Conservation (phyloP, 2,329 filamentous ascomycete species). For the Microsporum canis region DNA sequence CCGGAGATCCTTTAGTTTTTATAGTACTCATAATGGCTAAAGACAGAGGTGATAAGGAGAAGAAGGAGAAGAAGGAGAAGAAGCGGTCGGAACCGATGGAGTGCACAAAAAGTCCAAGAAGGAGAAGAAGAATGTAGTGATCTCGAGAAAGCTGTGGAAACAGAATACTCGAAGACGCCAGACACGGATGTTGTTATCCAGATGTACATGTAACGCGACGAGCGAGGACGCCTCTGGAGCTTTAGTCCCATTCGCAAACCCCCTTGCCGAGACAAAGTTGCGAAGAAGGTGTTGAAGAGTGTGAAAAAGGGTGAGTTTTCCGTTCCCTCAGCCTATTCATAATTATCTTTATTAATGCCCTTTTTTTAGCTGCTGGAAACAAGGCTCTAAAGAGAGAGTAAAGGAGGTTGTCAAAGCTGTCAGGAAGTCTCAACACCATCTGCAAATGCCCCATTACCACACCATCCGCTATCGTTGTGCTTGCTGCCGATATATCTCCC, state of each 20-base stretch:
- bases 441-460: slow-evolving; percentile 50
- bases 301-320: slow-evolving; percentile 39
- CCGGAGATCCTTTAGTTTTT: not conserved
- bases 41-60: slow-evolving; percentile 33
- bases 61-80: slow-evolving; percentile 37
- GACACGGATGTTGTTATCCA: slow-evolving; percentile 19
- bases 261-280: slow-evolving; percentile 40
- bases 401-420: slow-evolving; percentile 99
- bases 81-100: slow-evolving; percentile 36
- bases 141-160: slow-evolving; percentile 31
- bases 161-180: slow-evolving; percentile 25
- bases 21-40: slow-evolving; percentile 32
- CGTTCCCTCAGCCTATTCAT: not conserved
- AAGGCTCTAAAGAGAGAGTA: slow-evolving; percentile 91
- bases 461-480: slow-evolving; percentile 67
- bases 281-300: slow-evolving; percentile 42
- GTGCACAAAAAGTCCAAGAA: slow-evolving; percentile 39
- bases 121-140: slow-evolving; percentile 33
- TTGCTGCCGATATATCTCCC: slow-evolving; percentile 93
- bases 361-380: slow-evolving; percentile 70
- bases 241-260: slow-evolving; percentile 40
- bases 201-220: no score
- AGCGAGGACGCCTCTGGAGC: no score
- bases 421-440: slow-evolving; percentile 70
- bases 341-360: slow-evolving; percentile 14